Base-by-base conservation (phyloP, 805 yeast species). In the Candida sithepensis region DNA sequence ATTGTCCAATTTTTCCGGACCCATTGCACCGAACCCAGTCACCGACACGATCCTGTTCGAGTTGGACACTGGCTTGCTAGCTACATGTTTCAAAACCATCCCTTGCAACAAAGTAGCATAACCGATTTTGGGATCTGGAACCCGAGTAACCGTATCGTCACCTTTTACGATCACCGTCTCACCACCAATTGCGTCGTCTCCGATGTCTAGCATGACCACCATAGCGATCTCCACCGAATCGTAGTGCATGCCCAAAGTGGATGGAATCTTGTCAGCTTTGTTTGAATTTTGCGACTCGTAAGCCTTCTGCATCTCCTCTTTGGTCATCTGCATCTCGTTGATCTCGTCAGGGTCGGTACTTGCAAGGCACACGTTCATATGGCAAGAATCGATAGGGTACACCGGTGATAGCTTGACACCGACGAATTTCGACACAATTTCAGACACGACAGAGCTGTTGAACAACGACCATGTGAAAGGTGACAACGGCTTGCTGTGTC, bases 381-480 rank as follows among this genome's bases (percentile, higher is more conserved):
- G 77, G 9, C 74, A 79, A 36, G 74, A 64, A 54, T 78, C 82
- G 51, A 68, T 75, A 49, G 77, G 78, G 69, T 74, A 68, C 22
- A 72, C 61, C 4, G 69, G 59, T 42, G 69, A 69, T 49, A 74
- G 58, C 14, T 74, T 76, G 33, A 73, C 73, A 1, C 78, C 78
- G 4, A 81, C 77, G 75, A 77, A 76, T 13, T 48, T 64, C 44
- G 70, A 66, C 41, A 78, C 60, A 43, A 76, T 67, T 46, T 73
- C 74, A 53, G 72, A 53, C 3, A 79, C 71, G 52, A 69, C 67
- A 21, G 81, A 79, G 51, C 72, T 74, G 3, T 67, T 69, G 78
- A 79, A 75, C 10, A 82, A 79, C 3, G 63, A 68, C 48, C 69
- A 58, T 3, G 73, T 69, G 54, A 78, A 78, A 1, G 76, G 80